Base-by-base conservation (phyloP, 352 stramenopile genomes). In the Aphanomyces invadans region DNA sequence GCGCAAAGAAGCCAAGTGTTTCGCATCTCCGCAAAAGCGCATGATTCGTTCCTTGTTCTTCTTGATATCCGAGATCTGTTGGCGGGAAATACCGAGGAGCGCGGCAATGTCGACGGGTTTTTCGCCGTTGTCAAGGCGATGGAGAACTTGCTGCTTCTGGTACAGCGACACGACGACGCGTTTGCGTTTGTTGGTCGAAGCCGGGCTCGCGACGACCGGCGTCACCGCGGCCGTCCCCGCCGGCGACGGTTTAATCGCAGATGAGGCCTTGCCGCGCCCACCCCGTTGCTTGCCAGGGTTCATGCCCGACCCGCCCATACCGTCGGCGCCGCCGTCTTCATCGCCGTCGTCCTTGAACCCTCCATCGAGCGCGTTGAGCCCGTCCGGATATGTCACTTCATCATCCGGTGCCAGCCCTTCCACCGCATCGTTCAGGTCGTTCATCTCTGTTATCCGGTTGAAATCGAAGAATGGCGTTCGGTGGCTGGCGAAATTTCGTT, bases 61-160 rank as follows among this genome's bases (percentile, higher is more conserved):
- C 73, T 92, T 92, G 65, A 92, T 91, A 67, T 92, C 84, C 17
- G 82, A 90, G 10, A 92, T 78, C 69, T 92, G 84, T 69, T 92
- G 84, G 0, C 84, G 77, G 46, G 76, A 88, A 68, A 92, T 92
- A 36, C 76, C 80, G 62, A 88, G 88, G 25, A 74, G 60, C 0
- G 72, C 70, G 9, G 84, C 79, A 71, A 92, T 82, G 33, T 71
- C 65, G 9, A 86, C 72, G 9, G 84, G 84, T 65, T 81, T 78
- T 44, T 92, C 84, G 39, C 84, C 81, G 17, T 70, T 44, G 15
- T 89, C 81, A 15, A 92, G 73, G 7, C 80, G 84, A 70, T 87
- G 74, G 17, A 92, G 73, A 48, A 90, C 84, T 65, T 90, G 79
- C 70, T 92, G 84, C 70, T 92, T 92, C 54, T 92, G 80, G 65